Base-by-base conservation (phyloP, 2,329 filamentous ascomycete genomes). In the Verruconis gallopava region DNA sequence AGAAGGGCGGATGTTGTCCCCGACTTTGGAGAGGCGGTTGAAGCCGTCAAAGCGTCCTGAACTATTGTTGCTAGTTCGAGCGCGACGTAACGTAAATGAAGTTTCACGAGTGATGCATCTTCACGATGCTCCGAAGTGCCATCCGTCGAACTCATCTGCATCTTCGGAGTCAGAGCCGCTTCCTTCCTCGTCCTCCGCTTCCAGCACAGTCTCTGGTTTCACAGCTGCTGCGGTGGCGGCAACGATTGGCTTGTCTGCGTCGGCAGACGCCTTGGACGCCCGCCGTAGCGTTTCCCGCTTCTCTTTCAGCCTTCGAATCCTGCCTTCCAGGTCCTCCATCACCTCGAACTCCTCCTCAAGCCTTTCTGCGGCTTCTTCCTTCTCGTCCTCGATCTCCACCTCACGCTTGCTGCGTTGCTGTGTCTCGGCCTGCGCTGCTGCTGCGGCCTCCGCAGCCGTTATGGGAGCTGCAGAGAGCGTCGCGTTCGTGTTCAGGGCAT, bases 1-100 rank as follows among this genome's bases (percentile, higher is more conserved):
- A 50, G 50, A 40, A 62, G 65, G 18, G 68, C 73, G 20, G 69
- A 72, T 52, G 70, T 77, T 46, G 48, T 77, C 14, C 61, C 69
- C 3, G 65, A 75, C 50, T 71, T 77, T 48, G 62, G 63, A 40
- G 63, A 68, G 19, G 70, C 57, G 22, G 55, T 69, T 21, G 57
- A 52, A 36, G 53, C 52, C 14, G 13, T 59, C 32, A 46, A 47
- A 39, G 39, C 39, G 19, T 9, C 9, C 25, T 9, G 25, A n/a
- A 30, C 9, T 30, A n/a, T n/a, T 9, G n/a, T 9, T 30, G 25
- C 25, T 9, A 30, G 25, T 30, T 9, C 25, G 25, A 9, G 25
- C n/a, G n/a, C n/a, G n/a, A n/a, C n/a, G n/a, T n/a, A n/a, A n/a
- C n/a, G n/a, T n/a, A n/a, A n/a, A n/a, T n/a, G n/a, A n/a, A n/a